Percentiles rank a stretch among this genome's conserved stretches.
Conservation (phyloP, 2,329 filamentous ascomycete genomes). For the Cytospora schulzeri region DNA sequence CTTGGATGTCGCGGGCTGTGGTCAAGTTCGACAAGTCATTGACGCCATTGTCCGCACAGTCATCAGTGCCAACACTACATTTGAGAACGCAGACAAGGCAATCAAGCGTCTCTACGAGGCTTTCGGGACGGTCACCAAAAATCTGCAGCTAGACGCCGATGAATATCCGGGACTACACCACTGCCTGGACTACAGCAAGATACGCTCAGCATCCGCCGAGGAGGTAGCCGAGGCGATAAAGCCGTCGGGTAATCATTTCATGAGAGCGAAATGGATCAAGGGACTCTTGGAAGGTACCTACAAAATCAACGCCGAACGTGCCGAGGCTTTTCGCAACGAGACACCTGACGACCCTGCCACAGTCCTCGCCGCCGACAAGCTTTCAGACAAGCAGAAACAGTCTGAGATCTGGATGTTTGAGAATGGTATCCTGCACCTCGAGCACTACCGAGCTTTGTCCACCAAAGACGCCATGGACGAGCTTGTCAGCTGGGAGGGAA, state of each 20-base stretch:
- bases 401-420: conserved; percentile 60
- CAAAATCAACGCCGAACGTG: conserved; percentile 59
- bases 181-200: conserved; percentile 68
- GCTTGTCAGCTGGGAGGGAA: conserved; percentile 52
- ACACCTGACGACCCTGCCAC: conserved; percentile 43
- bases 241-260: conserved; percentile 68
- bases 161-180: conserved; percentile 18
- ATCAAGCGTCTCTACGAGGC: conserved; percentile 56
- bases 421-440: conserved; percentile 59
- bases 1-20: conserved; percentile 68
- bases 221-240: conserved; percentile 72
- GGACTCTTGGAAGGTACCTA: conserved; percentile 72
- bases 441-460: conserved; percentile 50
- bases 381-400: conserved; percentile 52
- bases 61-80: conserved; percentile 54
- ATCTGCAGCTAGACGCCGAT: conserved; percentile 3
- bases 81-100: conserved; percentile 60
- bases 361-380: conserved; percentile 44
- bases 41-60: conserved; percentile 57
- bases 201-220: conserved; percentile 58
- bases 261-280: conserved; percentile 74
- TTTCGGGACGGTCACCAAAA: conserved; percentile 21
- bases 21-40: conserved; percentile 57
- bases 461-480: conserved; percentile 53
- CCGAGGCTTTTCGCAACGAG: conserved; percentile 47